Evolutionary conservation across 345 rosid species (phyloP).

Genomic region (Hevea brasiliensis): DNA sequence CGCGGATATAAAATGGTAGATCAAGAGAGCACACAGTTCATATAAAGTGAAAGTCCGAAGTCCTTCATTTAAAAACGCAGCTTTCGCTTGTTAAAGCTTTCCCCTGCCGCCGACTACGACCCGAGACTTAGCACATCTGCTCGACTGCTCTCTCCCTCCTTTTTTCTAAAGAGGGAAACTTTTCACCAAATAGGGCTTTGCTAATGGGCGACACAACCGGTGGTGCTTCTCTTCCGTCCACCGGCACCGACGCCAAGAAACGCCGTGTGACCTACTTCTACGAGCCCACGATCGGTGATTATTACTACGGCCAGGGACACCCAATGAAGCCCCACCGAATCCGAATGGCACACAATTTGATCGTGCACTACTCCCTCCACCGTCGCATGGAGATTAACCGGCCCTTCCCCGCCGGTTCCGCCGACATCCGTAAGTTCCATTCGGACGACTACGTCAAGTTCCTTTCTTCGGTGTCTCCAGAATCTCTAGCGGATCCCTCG

Average conservation of each 20-base stretch:
- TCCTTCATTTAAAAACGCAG: too few species aligned
- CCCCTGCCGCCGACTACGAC: too few species aligned
- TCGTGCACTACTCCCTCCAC: slow-evolving; percentile 88
- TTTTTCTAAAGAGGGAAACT: too few species aligned
- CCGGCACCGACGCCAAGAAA: slow-evolving; percentile 75
- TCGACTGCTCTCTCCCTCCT: too few species aligned
- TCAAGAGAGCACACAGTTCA: too few species aligned
- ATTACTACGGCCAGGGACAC: slow-evolving; percentile 95
- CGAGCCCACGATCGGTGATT: slow-evolving; percentile 96
- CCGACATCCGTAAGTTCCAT: slow-evolving; percentile 79
- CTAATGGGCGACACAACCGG: slow-evolving; percentile 20
- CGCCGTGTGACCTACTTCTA: slow-evolving; percentile 96
- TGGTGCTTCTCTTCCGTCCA: slow-evolving; percentile 72
- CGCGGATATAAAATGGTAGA: too few species aligned
- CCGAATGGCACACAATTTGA: slow-evolving; percentile 94
- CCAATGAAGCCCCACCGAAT: slow-evolving; percentile 99
- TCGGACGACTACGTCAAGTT: slow-evolving; percentile 79
- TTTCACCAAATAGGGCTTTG: neutral
- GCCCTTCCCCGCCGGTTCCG: slow-evolving; percentile 76
- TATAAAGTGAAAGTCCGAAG: too few species aligned
- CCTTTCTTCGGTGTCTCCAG: slow-evolving; percentile 75
- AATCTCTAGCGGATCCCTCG: slow-evolving; percentile 51
- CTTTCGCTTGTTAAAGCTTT: too few species aligned
- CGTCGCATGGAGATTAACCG: slow-evolving; percentile 92
- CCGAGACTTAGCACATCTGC: too few species aligned